Conservation (phyloP, 805 yeast genomes). For the Saccharomycopsis microspora region DNA sequence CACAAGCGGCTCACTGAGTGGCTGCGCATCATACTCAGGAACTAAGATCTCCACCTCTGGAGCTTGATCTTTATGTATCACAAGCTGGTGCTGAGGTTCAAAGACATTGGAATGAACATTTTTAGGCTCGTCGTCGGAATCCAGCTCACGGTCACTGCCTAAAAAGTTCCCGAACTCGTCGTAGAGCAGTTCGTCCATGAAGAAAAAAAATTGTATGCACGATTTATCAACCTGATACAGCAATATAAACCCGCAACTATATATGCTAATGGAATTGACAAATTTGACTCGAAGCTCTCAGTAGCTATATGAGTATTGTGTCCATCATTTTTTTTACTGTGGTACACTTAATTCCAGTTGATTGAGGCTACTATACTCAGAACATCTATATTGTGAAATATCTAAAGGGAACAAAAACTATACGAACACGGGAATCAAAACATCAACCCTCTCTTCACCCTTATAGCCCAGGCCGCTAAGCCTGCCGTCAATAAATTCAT, state of each 20-base stretch:
- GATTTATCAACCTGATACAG: too few species aligned
- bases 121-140: conserved; percentile 26
- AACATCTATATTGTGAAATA: neutral
- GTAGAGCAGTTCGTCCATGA: conserved; percentile 55
- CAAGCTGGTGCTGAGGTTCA: conserved; percentile 28
- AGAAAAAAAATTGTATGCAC: neutral
- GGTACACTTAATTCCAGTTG: too few species aligned
- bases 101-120: conserved; percentile 15
- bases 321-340: too few species aligned
- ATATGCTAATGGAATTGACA: too few species aligned
- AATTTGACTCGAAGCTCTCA: too few species aligned
- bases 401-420: neutral
- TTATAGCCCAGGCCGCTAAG: neutral
- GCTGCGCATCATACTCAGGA: conserved; percentile 38
- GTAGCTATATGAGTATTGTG: too few species aligned
- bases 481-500: neutral
- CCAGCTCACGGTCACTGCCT: conserved; percentile 39
- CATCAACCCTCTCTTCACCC: neutral
- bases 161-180: conserved; percentile 77
- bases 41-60: conserved; percentile 55
- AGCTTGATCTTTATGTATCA: conserved; percentile 39
- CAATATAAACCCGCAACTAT: too few species aligned
- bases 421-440: neutral
- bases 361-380: too few species aligned
- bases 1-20: conserved; percentile 51